These are phyloP conservation scores for Diplocarpon rosae DNA, from an alignment of 2,329 filamentous ascomycete species.

Conservation along the genomic window DNA sequence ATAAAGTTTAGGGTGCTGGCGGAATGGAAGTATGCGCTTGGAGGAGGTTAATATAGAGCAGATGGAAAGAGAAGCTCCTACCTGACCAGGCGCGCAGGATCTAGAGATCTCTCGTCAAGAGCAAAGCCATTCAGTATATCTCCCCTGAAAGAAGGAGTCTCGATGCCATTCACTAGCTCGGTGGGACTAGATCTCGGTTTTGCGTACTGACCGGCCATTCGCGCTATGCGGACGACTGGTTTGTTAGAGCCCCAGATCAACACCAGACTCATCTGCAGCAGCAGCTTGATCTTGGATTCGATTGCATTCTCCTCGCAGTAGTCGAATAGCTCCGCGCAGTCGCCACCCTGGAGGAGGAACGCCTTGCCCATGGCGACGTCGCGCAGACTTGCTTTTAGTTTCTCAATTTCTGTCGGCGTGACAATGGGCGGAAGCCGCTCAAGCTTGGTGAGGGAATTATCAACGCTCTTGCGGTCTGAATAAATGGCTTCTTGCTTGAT, in stretches of 20 bases:
- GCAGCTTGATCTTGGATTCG: constrained; percentile 90
- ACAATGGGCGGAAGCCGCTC: constrained; percentile 64
- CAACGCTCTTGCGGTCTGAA: constrained; percentile 47
- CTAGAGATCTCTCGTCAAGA: constrained; percentile 62
- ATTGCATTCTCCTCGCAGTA: constrained; percentile 87
- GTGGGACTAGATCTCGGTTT: constrained; percentile 87
- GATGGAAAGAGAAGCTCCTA: constrained; percentile 26
- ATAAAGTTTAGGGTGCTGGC: constrained; percentile 92
- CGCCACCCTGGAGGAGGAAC: constrained; percentile 89
- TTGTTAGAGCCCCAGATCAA: constrained; percentile 77
- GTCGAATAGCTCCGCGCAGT: constrained; percentile 94
- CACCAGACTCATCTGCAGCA: constrained; percentile 94
- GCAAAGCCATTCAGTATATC: constrained; percentile 91
- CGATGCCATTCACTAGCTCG: constrained; percentile 67
- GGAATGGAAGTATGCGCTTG: constrained; percentile 85
- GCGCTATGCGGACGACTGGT: constrained; percentile 84
- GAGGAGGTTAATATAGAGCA: not conserved
- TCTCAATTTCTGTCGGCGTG: constrained; percentile 68
- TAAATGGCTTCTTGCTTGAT: constrained; percentile 70
- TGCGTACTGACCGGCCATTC: constrained; percentile 96
- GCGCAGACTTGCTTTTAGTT: constrained; percentile 64
- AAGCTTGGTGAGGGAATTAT: constrained; percentile 52
- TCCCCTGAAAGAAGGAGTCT: constrained; percentile 83
- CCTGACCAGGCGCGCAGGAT: constrained; percentile 72
- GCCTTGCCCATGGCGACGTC: constrained; percentile 86